These are phyloP conservation scores for Pichia sp. DNA, from an alignment of 1,139 yeast genomes.

Conservation along the genomic window DNA sequence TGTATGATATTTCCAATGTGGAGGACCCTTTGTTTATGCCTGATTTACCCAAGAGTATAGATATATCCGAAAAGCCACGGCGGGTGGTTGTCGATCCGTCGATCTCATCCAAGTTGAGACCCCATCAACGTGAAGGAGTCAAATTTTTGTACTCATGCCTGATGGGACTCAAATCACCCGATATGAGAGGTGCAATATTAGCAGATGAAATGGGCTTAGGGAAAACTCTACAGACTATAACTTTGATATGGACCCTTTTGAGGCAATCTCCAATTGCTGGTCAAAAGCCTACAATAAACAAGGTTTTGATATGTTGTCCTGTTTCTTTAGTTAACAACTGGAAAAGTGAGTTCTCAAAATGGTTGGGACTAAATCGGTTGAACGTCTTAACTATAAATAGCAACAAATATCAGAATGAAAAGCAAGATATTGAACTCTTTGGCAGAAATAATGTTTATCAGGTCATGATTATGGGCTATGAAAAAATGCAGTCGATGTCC, in stretches of 20 bases:
- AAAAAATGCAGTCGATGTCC: slow-evolving; percentile 59
- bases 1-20: slow-evolving; percentile 24
- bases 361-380: slow-evolving; percentile 71
- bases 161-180: slow-evolving; percentile 53
- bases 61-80: slow-evolving; percentile 9
- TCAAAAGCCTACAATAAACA: slow-evolving; percentile 39
- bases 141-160: slow-evolving; percentile 75
- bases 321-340: slow-evolving; percentile 86
- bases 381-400: slow-evolving; percentile 48
- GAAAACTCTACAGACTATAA: slow-evolving; percentile 81
- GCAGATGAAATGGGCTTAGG: slow-evolving; percentile 99
- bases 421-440: slow-evolving; percentile 56
- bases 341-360: slow-evolving; percentile 82
- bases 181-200: slow-evolving; percentile 72
- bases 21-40: slow-evolving; percentile 44
- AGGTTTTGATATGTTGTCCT: slow-evolving; percentile 82
- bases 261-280: slow-evolving; percentile 60
- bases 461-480: slow-evolving; percentile 83
- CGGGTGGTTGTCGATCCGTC: slow-evolving; percentile 66
- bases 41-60: slow-evolving; percentile 23
- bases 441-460: slow-evolving; percentile 71
- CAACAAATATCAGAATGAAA: slow-evolving; percentile 49
- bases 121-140: slow-evolving; percentile 86
- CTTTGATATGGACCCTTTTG: slow-evolving; percentile 78
- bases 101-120: slow-evolving; percentile 53